Conservation (phyloP, 768 basidiomycete species). For the Boletus eberwhitei region DNA sequence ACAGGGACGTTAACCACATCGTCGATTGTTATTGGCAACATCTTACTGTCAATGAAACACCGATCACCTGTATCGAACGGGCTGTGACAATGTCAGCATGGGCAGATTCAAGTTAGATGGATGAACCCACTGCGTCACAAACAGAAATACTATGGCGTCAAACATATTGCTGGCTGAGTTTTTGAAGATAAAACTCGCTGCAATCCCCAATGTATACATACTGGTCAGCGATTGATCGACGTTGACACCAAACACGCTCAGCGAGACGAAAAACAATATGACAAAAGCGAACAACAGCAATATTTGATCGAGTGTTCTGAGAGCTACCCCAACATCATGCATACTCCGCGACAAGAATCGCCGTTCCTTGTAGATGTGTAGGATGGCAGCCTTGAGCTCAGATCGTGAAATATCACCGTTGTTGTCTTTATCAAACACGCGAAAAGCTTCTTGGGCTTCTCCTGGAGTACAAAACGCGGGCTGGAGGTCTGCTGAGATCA, state of each 20-base stretch:
- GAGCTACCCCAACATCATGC: slow-evolving; percentile 68
- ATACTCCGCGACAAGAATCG: slow-evolving; percentile 72
- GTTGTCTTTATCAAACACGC: slow-evolving; percentile 70
- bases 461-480: slow-evolving; percentile 60
- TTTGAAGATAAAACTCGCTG: slow-evolving; percentile 80
- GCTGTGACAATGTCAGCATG: slow-evolving; percentile 33
- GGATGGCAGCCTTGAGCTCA: slow-evolving; percentile 68
- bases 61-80: slow-evolving; percentile 82
- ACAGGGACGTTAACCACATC: slow-evolving; percentile 5
- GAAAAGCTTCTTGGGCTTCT: slow-evolving; percentile 65
- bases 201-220: slow-evolving; percentile 69
- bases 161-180: slow-evolving; percentile 67
- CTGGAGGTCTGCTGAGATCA: slow-evolving; percentile 66
- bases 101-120: background rate
- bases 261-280: slow-evolving; percentile 67
- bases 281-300: slow-evolving; percentile 60
- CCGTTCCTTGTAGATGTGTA: slow-evolving; percentile 76
- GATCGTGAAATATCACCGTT: slow-evolving; percentile 73
- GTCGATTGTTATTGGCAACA: background rate
- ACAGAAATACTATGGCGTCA: slow-evolving; percentile 78
- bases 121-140: slow-evolving; percentile 72
- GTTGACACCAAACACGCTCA: slow-evolving; percentile 69
- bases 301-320: slow-evolving; percentile 61
- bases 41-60: slow-evolving; percentile 64
- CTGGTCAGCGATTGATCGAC: slow-evolving; percentile 65